Percentiles rank a stretch among this genome's conserved stretches.
These are phyloP conservation scores for Fraxinus cuspidata DNA, from an alignment of 257 asterid genomes.

Conservation along the genomic window DNA sequence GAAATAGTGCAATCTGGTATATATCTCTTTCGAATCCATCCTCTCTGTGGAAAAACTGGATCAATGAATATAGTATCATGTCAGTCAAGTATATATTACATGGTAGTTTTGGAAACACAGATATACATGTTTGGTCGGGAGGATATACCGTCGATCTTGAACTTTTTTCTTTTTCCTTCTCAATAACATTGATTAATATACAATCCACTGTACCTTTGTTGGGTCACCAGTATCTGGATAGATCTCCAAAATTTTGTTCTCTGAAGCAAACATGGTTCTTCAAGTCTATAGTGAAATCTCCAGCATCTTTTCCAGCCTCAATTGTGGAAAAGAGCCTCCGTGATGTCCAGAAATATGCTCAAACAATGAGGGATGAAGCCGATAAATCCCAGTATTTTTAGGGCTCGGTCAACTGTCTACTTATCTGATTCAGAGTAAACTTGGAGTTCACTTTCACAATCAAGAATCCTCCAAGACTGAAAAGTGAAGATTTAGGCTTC, in stretches of 20 bases:
- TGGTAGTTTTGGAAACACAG: background rate
- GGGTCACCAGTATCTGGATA: conserved; percentile 88
- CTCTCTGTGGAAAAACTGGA: conserved; percentile 86
- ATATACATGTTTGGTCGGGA: background rate
- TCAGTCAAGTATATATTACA: conserved; percentile 10
- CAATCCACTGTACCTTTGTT: conserved; percentile 77
- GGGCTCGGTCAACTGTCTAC: conserved; percentile 90
- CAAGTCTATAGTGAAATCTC: conserved; percentile 59
- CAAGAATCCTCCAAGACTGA: conserved; percentile 64
- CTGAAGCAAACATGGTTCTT: conserved; percentile 36
- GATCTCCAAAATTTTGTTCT: conserved; percentile 64
- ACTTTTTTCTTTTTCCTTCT: too few species aligned
- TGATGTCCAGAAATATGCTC: conserved; percentile 75
- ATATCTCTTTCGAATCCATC: conserved; percentile 82
- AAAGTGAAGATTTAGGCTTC: conserved; percentile 64
- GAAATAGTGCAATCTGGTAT: conserved; percentile 81
- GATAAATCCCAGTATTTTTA: conserved; percentile 79
- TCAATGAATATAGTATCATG: conserved; percentile 9
- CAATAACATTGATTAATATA: too few species aligned
- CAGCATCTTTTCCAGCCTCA: conserved; percentile 69
- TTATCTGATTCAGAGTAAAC: conserved; percentile 85
- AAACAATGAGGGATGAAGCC: conserved; percentile 59
- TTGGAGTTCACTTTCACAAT: conserved; percentile 63
- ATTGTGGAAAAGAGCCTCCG: conserved; percentile 59
- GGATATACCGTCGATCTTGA: too few species aligned